Evolutionary conservation across 352 stramenopile species (phyloP), one percentile per base, ranked within the genome.

Genomic region (Phytophthora colocasiae): DNA sequence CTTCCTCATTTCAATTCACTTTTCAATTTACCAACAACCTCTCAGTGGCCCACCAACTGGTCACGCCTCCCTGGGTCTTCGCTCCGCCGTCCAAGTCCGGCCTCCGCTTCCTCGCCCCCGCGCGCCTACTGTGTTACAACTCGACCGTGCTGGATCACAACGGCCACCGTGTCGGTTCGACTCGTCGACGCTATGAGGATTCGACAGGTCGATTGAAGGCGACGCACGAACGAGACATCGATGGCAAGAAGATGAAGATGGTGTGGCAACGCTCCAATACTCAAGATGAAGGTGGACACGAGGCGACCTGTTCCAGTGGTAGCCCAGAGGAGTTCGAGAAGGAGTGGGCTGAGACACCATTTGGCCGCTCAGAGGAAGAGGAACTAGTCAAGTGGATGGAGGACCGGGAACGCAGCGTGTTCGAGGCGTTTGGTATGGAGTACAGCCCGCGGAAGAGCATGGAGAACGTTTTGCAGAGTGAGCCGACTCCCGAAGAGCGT

Each of bases 151-250:
- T 89, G 45, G 85, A 92, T 49, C 75, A 89, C 17, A 65, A 71
- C 7, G 86, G 86, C 7, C 73, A 80, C n/a, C 68, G 67, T 22
- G 60, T 93, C n/a, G 68, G 68, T 11, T 81, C 72, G 9, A 53
- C 72, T 57, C 86, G 86, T 45, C 84, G 84, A 22, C 84, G 84
- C 45, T 95, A 95, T 49, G 83, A 95, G 44, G 86, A 95, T 58
- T 91, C 87, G 32, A 81, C 73, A 10, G 87, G 84, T 0, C 73
- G 78, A 4, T 50, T 95, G 29, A 95, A 93, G 64, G 87, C 84
- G 2, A 63, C 71, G 6, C 87, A 93, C 43, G 81, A 93, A 51
- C 87, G 87, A 11, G 63, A 84, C 45, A 79, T 95, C 19, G 76
- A 83, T 41, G 84, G 64, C 11, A 92, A 89, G 61, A 89, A 84